These are phyloP conservation scores for Calonectria leucothoes DNA, from an alignment of 2,329 filamentous ascomycete species.

Conservation along the genomic window DNA sequence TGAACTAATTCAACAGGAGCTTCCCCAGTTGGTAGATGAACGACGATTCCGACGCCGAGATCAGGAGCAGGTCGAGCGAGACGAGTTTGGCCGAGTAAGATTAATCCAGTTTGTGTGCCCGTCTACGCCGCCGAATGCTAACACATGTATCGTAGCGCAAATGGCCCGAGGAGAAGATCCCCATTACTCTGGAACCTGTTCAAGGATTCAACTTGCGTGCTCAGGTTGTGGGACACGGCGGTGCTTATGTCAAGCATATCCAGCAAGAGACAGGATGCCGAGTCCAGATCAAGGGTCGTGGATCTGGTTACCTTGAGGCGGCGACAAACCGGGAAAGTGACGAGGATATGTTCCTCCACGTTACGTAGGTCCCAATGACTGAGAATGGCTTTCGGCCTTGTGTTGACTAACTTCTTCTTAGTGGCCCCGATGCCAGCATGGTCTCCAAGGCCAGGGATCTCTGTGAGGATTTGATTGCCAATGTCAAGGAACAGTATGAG, in stretches of 20 bases:
- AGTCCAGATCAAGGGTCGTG: constrained; percentile 97
- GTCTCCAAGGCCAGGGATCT: constrained; percentile 89
- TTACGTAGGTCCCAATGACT: constrained; percentile 73
- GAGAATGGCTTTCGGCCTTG: neutral
- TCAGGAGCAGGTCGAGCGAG: constrained; percentile 83
- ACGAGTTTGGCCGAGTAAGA: constrained; percentile 88
- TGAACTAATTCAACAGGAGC: constrained; percentile 94
- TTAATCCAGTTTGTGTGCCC: neutral
- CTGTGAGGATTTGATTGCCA: constrained; percentile 86
- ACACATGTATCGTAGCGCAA: constrained; percentile 74
- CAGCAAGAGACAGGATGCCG: constrained; percentile 95
- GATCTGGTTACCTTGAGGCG: constrained; percentile 92
- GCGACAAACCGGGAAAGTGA: constrained; percentile 92
- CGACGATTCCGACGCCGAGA: constrained; percentile 89
- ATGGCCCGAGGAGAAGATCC: constrained; percentile 98
- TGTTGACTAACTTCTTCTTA: constrained; percentile 55
- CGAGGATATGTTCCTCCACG: constrained; percentile 96
- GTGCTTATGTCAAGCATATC: constrained; percentile 97
- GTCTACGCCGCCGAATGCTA: neutral
- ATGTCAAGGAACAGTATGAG: constrained; percentile 91
- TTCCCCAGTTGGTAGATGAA: constrained; percentile 95
- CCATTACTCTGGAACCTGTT: constrained; percentile 89
- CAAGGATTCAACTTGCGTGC: constrained; percentile 96
- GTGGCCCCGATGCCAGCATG: constrained; percentile 87
- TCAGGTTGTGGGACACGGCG: constrained; percentile 94